A percentile compares a stretch with the other conserved stretches of the same genome.
phyloP scores from a whole-genome alignment of 2,329 filamentous ascomycete species.

The Dactylellina drechsleri region DNA sequence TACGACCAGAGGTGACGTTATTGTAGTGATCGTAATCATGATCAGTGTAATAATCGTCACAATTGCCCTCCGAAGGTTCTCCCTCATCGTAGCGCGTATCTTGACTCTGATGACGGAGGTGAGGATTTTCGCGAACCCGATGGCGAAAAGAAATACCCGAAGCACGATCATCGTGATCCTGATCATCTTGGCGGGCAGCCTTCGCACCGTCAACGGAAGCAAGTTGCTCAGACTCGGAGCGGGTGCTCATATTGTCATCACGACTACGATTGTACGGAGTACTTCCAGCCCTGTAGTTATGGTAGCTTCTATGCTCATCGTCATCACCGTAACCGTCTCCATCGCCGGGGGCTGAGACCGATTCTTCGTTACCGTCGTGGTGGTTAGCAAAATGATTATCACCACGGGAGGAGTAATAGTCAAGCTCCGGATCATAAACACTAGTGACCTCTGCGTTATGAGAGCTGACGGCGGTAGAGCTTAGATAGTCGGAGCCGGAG shows the following conservation, averaged over 20 bases:
- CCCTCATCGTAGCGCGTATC: no score
- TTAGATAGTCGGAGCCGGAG: neutral
- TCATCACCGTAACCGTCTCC: neutral
- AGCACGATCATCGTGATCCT: neutral
- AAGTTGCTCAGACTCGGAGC: neutral
- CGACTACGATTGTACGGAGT: neutral
- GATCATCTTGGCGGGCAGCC: neutral
- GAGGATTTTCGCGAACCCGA: no score
- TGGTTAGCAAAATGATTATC: neutral
- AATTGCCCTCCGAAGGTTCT: no score
- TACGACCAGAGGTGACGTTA: no score
- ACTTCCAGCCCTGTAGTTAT: no score
- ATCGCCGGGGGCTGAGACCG: no score
- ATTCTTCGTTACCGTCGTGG: neutral
- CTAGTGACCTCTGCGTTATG: conserved; percentile 2
- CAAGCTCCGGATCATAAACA: conserved; percentile 20
- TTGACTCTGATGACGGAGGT: no score
- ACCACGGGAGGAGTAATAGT: conserved; percentile 5
- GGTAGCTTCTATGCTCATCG: neutral
- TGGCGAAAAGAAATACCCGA: neutral
- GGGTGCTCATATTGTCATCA: neutral
- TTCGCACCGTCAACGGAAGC: neutral
- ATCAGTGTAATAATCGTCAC: no score
- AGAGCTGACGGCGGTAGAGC: conserved; percentile 12
- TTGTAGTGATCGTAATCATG: no score